Conservation (phyloP, 768 basidiomycete genomes). For the Boletus sp. region DNA sequence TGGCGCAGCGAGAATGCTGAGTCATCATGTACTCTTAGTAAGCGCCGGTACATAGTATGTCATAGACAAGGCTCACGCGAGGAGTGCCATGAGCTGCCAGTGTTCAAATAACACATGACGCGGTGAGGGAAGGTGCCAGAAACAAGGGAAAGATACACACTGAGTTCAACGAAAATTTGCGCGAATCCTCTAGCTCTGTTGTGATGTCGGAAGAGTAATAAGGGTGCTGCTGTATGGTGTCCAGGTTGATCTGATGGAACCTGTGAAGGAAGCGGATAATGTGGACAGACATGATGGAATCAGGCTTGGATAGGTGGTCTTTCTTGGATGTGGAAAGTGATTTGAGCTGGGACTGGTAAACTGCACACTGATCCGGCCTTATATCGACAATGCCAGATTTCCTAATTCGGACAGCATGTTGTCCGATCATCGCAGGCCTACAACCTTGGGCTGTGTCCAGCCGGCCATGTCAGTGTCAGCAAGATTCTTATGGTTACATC, state of each 20-base stretch:
- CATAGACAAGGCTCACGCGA: slow-evolving; percentile 10
- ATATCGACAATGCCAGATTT: no score
- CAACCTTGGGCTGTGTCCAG: no score
- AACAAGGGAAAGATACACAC: slow-evolving; percentile 1
- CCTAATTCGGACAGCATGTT: no score
- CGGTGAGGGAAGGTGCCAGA: background rate
- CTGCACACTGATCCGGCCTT: no score
- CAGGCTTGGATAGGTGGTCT: no score
- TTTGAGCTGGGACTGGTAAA: no score
- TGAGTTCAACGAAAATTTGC: slow-evolving; percentile 16
- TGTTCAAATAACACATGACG: background rate
- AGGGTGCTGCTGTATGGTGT: background rate
- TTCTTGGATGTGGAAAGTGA: no score
- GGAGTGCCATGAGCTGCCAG: slow-evolving; percentile 15
- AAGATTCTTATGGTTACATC: no score
- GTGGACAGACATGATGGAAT: slow-evolving; percentile 2
- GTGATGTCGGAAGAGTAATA: background rate
- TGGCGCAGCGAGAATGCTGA: slow-evolving; percentile 13
- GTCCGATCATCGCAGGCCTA: no score
- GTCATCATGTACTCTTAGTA: no score
- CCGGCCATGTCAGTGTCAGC: no score
- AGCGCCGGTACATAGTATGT: background rate
- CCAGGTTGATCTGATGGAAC: background rate
- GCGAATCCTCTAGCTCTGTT: slow-evolving; percentile 11
- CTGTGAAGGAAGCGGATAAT: background rate